Conservation (phyloP, 148 eudicot species). For the Chenopodium berlandieri region DNA sequence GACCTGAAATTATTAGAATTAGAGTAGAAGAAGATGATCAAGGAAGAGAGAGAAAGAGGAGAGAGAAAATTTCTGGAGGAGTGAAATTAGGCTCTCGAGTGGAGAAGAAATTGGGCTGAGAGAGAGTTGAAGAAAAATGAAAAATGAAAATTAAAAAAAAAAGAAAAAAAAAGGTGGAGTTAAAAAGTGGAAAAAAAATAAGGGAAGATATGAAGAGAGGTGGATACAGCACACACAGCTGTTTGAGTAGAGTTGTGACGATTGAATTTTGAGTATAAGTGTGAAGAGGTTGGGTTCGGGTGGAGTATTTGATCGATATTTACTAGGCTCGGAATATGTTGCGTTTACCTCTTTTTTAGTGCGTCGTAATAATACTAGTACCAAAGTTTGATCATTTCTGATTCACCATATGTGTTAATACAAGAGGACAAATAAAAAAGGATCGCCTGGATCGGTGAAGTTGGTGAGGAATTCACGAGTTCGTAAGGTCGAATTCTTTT, state of each 20-base stretch:
- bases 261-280: neutral
- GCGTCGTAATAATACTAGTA: too few species aligned
- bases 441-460: too few species aligned
- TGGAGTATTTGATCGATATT: neutral
- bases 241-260: neutral
- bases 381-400: too few species aligned
- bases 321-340: conserved; percentile 12
- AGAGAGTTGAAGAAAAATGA: conserved; percentile 5
- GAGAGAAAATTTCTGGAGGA: neutral
- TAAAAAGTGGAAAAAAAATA: neutral
- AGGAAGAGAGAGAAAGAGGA: conserved; percentile 4
- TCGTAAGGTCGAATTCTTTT: too few species aligned
- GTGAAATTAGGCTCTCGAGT: too few species aligned
- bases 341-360: neutral
- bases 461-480: too few species aligned
- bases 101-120: neutral
- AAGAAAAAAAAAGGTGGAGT: neutral
- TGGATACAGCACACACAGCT: neutral
- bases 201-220: neutral
- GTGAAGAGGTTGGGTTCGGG: neutral
- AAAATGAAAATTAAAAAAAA: neutral
- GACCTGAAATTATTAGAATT: neutral
- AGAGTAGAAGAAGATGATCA: conserved; percentile 20
- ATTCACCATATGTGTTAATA: too few species aligned
- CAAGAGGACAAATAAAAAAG: too few species aligned